Conservation (phyloP, 2,329 filamentous ascomycete species). For the Cladophialophora immunda region DNA sequence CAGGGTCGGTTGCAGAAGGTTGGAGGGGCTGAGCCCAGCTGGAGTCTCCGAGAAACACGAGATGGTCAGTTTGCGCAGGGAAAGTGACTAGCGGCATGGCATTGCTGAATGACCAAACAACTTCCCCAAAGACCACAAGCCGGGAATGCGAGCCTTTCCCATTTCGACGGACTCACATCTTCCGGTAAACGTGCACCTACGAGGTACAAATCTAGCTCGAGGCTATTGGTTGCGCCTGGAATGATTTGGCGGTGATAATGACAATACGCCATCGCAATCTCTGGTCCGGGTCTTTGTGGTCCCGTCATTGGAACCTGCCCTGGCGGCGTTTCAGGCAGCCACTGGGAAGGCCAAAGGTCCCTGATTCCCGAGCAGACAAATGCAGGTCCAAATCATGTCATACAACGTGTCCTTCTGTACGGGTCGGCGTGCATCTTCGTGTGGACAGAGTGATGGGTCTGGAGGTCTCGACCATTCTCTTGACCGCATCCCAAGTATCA, state of each 20-base stretch:
- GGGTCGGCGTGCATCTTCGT: neutral
- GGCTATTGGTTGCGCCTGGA: neutral
- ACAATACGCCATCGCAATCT: neutral
- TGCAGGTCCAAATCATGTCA: neutral
- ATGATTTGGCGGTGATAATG: neutral
- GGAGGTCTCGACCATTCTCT: neutral
- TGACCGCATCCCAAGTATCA: neutral
- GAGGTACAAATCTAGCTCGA: neutral
- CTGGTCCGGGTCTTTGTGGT: neutral
- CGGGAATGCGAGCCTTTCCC: neutral
- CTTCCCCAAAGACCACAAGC: neutral
- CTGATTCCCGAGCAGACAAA: neutral
- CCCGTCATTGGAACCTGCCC: neutral
- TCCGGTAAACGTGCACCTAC: neutral
- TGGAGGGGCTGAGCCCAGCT: slow-evolving; percentile 12
- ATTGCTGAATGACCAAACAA: neutral
- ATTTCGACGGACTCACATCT: neutral
- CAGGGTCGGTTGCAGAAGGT: neutral
- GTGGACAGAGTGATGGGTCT: neutral
- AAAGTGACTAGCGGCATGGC: neutral
- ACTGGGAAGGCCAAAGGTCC: neutral
- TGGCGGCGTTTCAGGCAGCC: neutral
- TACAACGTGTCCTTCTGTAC: neutral
- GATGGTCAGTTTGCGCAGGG: neutral
- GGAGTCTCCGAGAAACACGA: neutral